phyloP scores from a whole-genome alignment of 495 filamentous ascomycete species.

The Penicillium cataractarum region DNA sequence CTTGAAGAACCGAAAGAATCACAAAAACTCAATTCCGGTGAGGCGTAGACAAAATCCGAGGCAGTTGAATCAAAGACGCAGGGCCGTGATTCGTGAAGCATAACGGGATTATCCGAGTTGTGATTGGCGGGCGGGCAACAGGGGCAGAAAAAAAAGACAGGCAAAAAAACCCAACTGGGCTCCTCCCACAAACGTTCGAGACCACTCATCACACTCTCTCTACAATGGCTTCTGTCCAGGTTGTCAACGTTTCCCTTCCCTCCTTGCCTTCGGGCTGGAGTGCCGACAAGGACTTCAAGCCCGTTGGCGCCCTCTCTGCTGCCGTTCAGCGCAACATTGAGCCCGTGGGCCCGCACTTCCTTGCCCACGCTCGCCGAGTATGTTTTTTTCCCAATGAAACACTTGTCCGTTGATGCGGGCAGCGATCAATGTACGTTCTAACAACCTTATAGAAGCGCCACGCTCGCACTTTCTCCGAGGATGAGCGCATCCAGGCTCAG shows the following conservation, averaged over 20 bases:
- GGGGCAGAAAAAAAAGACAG: constrained; percentile 42
- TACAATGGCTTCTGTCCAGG: constrained; percentile 52
- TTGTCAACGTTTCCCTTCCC: constrained; percentile 66
- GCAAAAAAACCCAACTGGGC: constrained; percentile 29
- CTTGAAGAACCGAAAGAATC: neutral
- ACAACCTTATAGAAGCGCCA: constrained; percentile 70
- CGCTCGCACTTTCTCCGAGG: constrained; percentile 96
- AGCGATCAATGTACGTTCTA: constrained; percentile 18
- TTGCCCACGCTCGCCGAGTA: constrained; percentile 94
- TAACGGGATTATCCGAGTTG: constrained; percentile 30
- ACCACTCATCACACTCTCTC: constrained; percentile 20
- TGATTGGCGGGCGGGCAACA: constrained; percentile 43
- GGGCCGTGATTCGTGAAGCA: neutral
- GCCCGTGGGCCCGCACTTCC: constrained; percentile 95
- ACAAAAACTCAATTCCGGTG: neutral
- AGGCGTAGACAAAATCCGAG: neutral
- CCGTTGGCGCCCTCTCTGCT: constrained; percentile 67
- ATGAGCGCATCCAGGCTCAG: constrained; percentile 94
- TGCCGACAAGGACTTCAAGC: constrained; percentile 89
- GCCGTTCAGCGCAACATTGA: constrained; percentile 84
- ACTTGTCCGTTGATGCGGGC: constrained; percentile 6
- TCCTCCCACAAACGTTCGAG: constrained; percentile 23
- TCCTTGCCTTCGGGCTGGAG: constrained; percentile 79
- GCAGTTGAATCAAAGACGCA: neutral
- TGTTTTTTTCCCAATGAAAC: constrained; percentile 13